phyloP scores from a whole-genome alignment of 192 early-diverging fungal genomes.

The Coemansia sp. region DNA sequence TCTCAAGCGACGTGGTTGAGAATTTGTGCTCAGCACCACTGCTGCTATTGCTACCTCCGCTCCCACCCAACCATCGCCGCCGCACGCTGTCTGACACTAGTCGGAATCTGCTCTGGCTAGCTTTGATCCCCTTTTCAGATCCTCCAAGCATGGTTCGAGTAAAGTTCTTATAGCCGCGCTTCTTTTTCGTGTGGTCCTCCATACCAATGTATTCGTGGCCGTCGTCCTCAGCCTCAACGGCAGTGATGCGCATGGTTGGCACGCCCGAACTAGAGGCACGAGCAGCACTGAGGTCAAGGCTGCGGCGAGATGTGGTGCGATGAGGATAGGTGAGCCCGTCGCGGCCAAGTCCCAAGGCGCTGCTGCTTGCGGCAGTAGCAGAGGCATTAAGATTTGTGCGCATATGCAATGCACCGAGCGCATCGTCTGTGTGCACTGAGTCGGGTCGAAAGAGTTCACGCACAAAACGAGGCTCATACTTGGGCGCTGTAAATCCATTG shows the following conservation, averaged over 20 bases:
- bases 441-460: conserved; percentile 43
- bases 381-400: not conserved
- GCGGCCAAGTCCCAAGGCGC: not conserved
- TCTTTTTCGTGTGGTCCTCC: conserved; percentile 35
- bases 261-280: conserved; percentile 32
- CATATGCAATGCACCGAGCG: conserved; percentile 22
- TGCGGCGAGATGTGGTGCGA: conserved; percentile 17
- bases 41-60: conserved; percentile 8
- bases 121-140: conserved; percentile 20
- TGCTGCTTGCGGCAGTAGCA: not conserved
- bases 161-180: conserved; percentile 33
- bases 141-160: conserved; percentile 39
- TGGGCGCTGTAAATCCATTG: conserved; percentile 6
- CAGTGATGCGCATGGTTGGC: conserved; percentile 52
- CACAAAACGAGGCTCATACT: conserved; percentile 46
- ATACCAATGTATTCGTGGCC: conserved; percentile 43
- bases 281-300: conserved; percentile 41
- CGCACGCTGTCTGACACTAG: conserved; percentile 46
- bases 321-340: not conserved
- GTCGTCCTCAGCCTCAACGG: conserved; percentile 54
- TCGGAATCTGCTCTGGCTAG: conserved; percentile 32
- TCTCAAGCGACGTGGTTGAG: conserved; percentile 22
- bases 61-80: conserved; percentile 47
- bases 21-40: conserved; percentile 11
- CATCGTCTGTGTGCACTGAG: conserved; percentile 8